These are phyloP conservation scores for Hygrocybe punicea DNA, from an alignment of 768 basidiomycete genomes.

Conservation along the genomic window DNA sequence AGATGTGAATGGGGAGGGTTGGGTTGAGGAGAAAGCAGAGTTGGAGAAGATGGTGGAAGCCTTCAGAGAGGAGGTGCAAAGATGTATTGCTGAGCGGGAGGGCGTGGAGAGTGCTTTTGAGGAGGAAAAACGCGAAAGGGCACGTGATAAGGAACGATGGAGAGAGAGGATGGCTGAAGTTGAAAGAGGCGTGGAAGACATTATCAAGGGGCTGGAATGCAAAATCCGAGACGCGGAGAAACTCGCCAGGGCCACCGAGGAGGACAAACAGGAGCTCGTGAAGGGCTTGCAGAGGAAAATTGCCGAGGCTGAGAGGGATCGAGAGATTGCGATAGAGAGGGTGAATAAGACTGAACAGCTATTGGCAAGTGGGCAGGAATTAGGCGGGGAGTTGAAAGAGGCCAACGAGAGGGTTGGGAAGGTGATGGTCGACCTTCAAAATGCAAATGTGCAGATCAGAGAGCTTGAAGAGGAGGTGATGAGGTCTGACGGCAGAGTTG, in stretches of 20 bases:
- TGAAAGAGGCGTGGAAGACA: conserved; percentile 62
- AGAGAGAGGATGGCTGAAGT: conserved; percentile 68
- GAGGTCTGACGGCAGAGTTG: conserved; percentile 48
- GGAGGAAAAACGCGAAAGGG: conserved; percentile 55
- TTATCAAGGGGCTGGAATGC: conserved; percentile 62
- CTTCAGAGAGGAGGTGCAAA: conserved; percentile 48
- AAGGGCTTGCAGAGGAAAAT: conserved; percentile 49
- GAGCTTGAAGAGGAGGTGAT: conserved; percentile 62
- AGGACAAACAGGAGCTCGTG: conserved; percentile 34
- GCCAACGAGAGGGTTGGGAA: conserved; percentile 59
- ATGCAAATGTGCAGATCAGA: conserved; percentile 54
- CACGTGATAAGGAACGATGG: conserved; percentile 67
- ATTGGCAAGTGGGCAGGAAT: conserved; percentile 61
- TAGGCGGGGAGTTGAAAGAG: conserved; percentile 63
- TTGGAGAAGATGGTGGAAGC: conserved; percentile 51
- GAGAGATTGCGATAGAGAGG: conserved; percentile 54
- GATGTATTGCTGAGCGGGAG: conserved; percentile 45
- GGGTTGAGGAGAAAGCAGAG: conserved; percentile 68
- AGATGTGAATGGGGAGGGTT: conserved; percentile 58
- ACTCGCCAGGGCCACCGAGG: conserved; percentile 39
- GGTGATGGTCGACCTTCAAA: conserved; percentile 56
- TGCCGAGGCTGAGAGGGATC: conserved; percentile 46
- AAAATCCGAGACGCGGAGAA: conserved; percentile 53
- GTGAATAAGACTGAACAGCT: conserved; percentile 62
- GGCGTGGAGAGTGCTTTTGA: conserved; percentile 46